Base-by-base conservation (phyloP, 257 asterid genomes). In the Rauvolfia tetraphylla region DNA sequence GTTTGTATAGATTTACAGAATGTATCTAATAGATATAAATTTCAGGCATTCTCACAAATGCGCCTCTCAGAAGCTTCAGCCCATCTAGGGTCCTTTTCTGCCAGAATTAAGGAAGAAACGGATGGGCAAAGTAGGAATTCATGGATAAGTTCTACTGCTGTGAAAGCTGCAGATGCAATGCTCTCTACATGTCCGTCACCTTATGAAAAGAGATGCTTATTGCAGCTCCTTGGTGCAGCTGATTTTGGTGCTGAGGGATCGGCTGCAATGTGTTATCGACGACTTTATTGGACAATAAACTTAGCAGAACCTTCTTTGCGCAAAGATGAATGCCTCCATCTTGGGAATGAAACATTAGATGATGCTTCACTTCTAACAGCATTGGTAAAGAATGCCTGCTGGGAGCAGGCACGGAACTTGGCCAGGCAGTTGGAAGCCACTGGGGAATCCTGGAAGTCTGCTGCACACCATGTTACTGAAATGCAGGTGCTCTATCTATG, bases 361-460 rank as follows among this genome's bases (percentile, higher is more conserved):
- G 98, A 93, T 78, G 88, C 92, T 82, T 88, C 96, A 38, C 96
- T 95, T 82, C 81, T 95, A 78, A 73, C 87, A 66, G 96, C 93
- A n/a, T 82, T 95, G 79, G 89, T 88, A 81, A 85, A 87, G 76
- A 89, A 90, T 83, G 97, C 98, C 42, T 90, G 89, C 73, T 95
- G 99, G 99, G 99, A 95, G 72, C 93, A 93, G 81, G 99, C 99
- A 76, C 98, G 98, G 81, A 87, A 85, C 81, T 95, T 97, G 98
- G 99, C 96, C 73, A 86, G 85, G 80, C 95, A 95, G 80, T 87
- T 95, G 87, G 99, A 95, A 84, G 91, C 89, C 76, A 86, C 96
- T 83, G 96, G 92, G 78, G 99, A 91, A 84, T 77, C 94, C 51
- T 92, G 98, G 99, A 91, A 86, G 84, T 91, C 87, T 82, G 96